Base-by-base conservation (phyloP, 2,329 filamentous ascomycete genomes). In the Pseudocercospora fuligena region DNA sequence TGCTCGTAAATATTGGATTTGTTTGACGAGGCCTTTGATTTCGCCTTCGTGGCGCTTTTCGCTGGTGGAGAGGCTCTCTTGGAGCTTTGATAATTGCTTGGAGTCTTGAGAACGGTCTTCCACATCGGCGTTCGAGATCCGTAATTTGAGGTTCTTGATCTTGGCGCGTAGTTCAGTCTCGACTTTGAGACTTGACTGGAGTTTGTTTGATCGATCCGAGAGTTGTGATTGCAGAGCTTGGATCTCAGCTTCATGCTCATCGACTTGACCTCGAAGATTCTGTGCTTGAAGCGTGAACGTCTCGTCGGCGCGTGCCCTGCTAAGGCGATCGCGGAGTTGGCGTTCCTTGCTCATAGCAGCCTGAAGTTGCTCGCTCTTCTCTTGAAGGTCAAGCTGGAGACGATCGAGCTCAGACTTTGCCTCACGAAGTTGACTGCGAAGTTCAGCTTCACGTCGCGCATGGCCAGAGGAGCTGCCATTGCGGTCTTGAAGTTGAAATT, bases 1-100 rank as follows among this genome's bases (percentile, higher is more conserved):
- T 1, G 92, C 92, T 74, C 93, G 89, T 78, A 98, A 88, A 89
- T 92, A 98, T 74, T 93, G 88, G 77, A 98, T 94, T 80, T 98
- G 94, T 81, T 95, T 91, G 61, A 88, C 87, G 76, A 98, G 85
- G 19, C 94, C 94, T 72, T 89, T 88, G 61, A 97, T 82, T 80
- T 96, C 92, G 78, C 89, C 89, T 73, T 85, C 83, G 78, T 95
- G 92, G 53, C 87, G 84, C 71, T 87, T 88, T 74, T 93, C 89
- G 54, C 90, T 88, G 64, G 88, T 85, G 57, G 88, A 84, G 57
- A 89, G 84, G 63, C 86, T 83, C 29, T 73, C 60, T 29, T 83
- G 80, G 65, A 81, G 61, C n/a, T 60, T 78, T 33, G 74, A 70
- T 40, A 78, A 76, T 25, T 75, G 70, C 51, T 77, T 73, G 49